Percentiles rank a stretch among this genome's conserved stretches.
Evolutionary conservation across 1,139 yeast species (phyloP).

Genomic region (Wickerhamiella pararugosa): DNA sequence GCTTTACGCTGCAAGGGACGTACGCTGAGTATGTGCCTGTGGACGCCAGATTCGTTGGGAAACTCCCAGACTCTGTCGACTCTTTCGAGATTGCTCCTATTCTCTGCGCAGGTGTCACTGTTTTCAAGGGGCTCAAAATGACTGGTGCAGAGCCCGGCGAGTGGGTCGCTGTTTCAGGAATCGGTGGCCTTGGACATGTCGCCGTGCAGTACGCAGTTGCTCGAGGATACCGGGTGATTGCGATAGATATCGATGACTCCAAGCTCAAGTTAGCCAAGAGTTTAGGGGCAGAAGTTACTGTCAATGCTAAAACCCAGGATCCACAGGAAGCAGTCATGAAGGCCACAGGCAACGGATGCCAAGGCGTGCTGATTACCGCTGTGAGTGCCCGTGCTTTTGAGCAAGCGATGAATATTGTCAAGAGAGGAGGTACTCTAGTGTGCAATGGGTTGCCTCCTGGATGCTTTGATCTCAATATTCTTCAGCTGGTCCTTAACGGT

Average conservation of each 20-base stretch:
- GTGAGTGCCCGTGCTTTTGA: constrained; percentile 59
- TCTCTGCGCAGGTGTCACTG: not conserved
- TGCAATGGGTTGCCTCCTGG: constrained; percentile 54
- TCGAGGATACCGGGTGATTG: constrained; percentile 65
- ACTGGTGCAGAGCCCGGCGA: constrained; percentile 51
- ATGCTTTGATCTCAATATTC: constrained; percentile 31
- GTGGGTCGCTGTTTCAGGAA: constrained; percentile 73
- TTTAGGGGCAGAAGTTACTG: constrained; percentile 51
- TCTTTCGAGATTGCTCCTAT: constrained; percentile 75
- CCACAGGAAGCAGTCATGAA: too few relatives aligned
- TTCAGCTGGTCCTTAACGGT: constrained; percentile 49
- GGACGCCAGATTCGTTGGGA: constrained; percentile 61
- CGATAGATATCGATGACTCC: constrained; percentile 59
- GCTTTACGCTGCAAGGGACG: too few relatives aligned
- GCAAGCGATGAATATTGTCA: constrained; percentile 52
- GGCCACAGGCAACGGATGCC: constrained; percentile 18
- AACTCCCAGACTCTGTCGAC: constrained; percentile 47
- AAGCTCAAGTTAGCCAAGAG: constrained; percentile 40
- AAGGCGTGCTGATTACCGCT: constrained; percentile 67
- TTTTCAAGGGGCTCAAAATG: constrained; percentile 38
- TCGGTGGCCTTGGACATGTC: constrained; percentile 70
- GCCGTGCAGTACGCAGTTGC: constrained; percentile 73
- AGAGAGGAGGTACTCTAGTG: constrained; percentile 64
- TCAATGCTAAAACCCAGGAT: too few relatives aligned
- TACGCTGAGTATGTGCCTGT: constrained; percentile 65